phyloP scores from a whole-genome alignment of 441 rosid species.

The Erysimum cheiri region DNA sequence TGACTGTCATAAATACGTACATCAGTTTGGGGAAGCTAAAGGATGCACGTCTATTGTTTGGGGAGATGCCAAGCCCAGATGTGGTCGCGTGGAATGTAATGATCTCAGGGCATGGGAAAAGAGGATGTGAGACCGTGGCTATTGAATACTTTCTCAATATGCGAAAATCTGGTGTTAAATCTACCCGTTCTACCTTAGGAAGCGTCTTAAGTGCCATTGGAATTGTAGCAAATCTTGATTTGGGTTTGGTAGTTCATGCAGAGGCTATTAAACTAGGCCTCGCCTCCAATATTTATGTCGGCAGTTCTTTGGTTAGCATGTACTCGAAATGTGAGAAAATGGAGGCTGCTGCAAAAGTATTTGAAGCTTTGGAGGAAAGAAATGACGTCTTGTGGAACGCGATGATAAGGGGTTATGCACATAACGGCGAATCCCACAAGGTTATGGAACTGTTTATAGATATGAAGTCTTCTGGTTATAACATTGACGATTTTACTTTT shows the following conservation, averaged over 20 bases:
- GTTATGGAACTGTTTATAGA: conserved; percentile 63
- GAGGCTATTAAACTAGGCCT: conserved; percentile 91
- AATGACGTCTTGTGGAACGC: conserved; percentile 89
- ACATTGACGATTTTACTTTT: conserved; percentile 80
- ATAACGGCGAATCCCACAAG: conserved; percentile 63
- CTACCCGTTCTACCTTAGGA: conserved; percentile 85
- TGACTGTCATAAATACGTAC: conserved; percentile 67
- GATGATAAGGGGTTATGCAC: conserved; percentile 84
- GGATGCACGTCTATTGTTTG: conserved; percentile 66
- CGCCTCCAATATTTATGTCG: conserved; percentile 74
- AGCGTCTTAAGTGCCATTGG: conserved; percentile 83
- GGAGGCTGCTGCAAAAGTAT: conserved; percentile 70
- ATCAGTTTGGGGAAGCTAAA: conserved; percentile 68
- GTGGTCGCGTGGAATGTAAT: conserved; percentile 94
- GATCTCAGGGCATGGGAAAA: conserved; percentile 87
- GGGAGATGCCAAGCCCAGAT: conserved; percentile 64
- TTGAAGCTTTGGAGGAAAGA: conserved; percentile 67
- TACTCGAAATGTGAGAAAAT: conserved; percentile 74
- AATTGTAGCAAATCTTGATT: conserved; percentile 55
- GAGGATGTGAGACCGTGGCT: conserved; percentile 67
- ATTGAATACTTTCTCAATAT: conserved; percentile 59
- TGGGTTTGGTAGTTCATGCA: conserved; percentile 78
- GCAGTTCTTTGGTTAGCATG: conserved; percentile 84
- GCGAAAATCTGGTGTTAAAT: conserved; percentile 68
- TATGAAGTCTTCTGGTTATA: conserved; percentile 65